Evolutionary conservation across 1,284 basidiomycete genomes (phyloP).

Genomic region (Cryptococcus sp.): DNA sequence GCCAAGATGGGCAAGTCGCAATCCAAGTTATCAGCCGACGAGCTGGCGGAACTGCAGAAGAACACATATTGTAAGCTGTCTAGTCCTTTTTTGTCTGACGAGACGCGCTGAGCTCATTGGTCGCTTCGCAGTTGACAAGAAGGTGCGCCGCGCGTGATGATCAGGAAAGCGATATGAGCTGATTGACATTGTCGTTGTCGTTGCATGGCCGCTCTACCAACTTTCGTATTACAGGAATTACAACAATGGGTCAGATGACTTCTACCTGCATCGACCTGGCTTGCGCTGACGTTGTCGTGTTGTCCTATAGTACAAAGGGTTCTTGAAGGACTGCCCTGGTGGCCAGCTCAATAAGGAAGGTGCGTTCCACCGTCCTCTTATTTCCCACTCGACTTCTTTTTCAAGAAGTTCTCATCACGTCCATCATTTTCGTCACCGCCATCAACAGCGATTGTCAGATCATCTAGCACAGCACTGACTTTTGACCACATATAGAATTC

Average conservation of each 20-base stretch:
- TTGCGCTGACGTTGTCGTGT: conserved; percentile 1
- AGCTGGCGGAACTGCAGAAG: conserved; percentile 94
- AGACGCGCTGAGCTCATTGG: not conserved
- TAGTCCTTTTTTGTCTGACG: conserved; percentile 9
- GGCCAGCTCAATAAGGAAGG: conserved; percentile 89
- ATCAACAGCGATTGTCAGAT: too few species aligned
- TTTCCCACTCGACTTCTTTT: not conserved
- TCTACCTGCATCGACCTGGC: not conserved
- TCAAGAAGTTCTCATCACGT: not conserved
- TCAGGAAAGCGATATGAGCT: not conserved
- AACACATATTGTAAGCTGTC: conserved; percentile 88
- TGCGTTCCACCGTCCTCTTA: conserved; percentile 18
- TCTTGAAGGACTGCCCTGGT: conserved; percentile 97
- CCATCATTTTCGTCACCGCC: not conserved
- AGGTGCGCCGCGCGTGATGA: conserved; percentile 49
- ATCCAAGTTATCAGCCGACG: conserved; percentile 92
- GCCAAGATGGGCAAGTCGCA: conserved; percentile 86
- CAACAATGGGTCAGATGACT: conserved; percentile 77
- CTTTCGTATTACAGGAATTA: conserved; percentile 62
- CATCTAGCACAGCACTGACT: not conserved
- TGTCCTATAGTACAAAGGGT: conserved; percentile 83
- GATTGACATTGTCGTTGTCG: not conserved
- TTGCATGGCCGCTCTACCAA: not conserved
- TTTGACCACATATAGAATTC: conserved; percentile 64
- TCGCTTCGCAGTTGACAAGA: conserved; percentile 83